Conservation (phyloP, 805 yeast genomes). For the Monosporozyma unispora region DNA sequence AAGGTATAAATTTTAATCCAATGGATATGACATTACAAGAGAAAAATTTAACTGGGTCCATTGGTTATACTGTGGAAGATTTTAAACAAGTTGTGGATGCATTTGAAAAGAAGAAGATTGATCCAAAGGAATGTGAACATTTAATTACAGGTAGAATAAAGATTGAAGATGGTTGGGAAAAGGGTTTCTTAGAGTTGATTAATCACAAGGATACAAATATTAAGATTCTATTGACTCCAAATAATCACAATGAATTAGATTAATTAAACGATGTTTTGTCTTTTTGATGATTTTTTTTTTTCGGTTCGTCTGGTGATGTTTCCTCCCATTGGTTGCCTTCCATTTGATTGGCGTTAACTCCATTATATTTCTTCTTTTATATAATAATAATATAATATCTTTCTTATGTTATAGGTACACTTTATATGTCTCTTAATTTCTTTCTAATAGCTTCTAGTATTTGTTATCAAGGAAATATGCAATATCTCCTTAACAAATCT, state of each 20-base stretch:
- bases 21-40: constrained; percentile 50
- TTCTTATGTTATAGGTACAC: no score
- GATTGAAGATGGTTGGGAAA: constrained; percentile 43
- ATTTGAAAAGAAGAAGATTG: constrained; percentile 39
- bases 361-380: no score
- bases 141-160: constrained; percentile 47
- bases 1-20: constrained; percentile 41
- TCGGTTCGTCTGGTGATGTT: neutral
- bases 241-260: constrained; percentile 30
- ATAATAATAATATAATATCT: no score
- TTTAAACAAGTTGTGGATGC: constrained; percentile 49
- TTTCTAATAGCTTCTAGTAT: no score
- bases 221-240: constrained; percentile 45
- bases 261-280: no score
- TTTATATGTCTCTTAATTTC: no score
- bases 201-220: constrained; percentile 47
- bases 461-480: no score
- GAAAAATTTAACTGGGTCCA: constrained; percentile 49
- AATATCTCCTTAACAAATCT: no score
- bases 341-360: no score
- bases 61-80: constrained; percentile 50
- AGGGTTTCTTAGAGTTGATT: constrained; percentile 44
- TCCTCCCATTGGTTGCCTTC: no score
- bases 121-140: constrained; percentile 34
- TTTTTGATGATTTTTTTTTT: no score